A percentile compares a stretch with the other conserved stretches of the same genome.
Evolutionary conservation across 441 rosid genomes (phyloP).

Genomic region (Gossypium trilobum): DNA sequence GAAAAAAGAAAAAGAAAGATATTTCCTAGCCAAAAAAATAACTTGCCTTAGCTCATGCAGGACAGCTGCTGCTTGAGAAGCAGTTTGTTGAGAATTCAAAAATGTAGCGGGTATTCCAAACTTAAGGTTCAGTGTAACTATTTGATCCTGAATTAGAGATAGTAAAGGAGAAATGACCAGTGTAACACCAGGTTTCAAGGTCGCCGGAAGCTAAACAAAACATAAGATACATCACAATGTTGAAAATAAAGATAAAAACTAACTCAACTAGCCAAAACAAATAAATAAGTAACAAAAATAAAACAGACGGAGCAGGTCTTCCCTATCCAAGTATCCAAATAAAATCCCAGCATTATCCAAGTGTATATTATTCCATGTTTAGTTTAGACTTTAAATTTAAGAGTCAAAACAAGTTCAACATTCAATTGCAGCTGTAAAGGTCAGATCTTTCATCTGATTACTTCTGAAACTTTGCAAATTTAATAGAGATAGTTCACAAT

Average conservation of each 20-base stretch:
- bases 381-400: neutral
- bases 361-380: neutral
- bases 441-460: neutral
- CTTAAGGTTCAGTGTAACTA: slow-evolving; percentile 69
- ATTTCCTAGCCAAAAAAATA: neutral
- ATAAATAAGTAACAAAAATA: neutral
- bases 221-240: slow-evolving; percentile 10
- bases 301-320: neutral
- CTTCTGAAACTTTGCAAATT: neutral
- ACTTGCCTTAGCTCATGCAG: slow-evolving; percentile 73
- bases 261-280: neutral
- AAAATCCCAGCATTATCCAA: neutral
- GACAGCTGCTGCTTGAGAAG: slow-evolving; percentile 73
- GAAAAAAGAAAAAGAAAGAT: neutral
- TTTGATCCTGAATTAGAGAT: slow-evolving; percentile 91
- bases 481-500: neutral
- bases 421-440: neutral
- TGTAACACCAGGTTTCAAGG: slow-evolving; percentile 74
- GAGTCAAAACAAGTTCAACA: neutral
- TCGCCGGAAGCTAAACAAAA: slow-evolving; percentile 71
- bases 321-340: neutral
- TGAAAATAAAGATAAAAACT: neutral
- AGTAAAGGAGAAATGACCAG: slow-evolving; percentile 83
- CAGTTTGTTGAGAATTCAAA: slow-evolving; percentile 79
- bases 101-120: slow-evolving; percentile 80